A percentile compares a stretch with the other conserved stretches of the same genome.
phyloP scores from a whole-genome alignment of 2,329 filamentous ascomycete genomes.

The Leptographium procerum region DNA sequence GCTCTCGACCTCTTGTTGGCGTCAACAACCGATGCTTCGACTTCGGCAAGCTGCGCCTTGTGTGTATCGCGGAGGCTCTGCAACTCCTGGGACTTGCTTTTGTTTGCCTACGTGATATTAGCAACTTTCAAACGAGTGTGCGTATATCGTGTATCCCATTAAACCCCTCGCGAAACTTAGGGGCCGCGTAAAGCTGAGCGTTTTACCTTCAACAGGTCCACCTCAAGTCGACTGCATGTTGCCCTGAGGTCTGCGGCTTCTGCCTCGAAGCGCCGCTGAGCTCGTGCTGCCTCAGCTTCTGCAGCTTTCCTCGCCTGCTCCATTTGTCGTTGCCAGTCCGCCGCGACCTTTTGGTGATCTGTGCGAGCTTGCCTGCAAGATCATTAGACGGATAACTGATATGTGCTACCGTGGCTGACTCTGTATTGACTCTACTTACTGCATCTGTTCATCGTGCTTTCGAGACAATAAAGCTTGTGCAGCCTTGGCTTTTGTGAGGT shows the following conservation, averaged over 20 bases:
- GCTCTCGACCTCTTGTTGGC: constrained; percentile 15
- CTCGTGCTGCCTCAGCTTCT: constrained; percentile 37
- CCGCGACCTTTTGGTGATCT: constrained; percentile 15
- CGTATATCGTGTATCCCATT: too few species aligned
- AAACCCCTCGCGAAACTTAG: too few species aligned
- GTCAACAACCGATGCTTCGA: constrained; percentile 8
- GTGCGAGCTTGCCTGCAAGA: constrained; percentile 4
- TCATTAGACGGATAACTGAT: neutral
- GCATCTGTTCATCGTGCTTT: constrained; percentile 55
- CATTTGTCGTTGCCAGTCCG: constrained; percentile 9
- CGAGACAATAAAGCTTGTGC: constrained; percentile 32
- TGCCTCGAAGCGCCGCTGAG: constrained; percentile 40
- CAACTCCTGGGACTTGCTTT: constrained; percentile 48
- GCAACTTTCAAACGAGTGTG: too few species aligned
- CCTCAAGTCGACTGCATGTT: constrained; percentile 49
- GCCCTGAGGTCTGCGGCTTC: constrained; percentile 53
- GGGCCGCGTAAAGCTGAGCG: neutral
- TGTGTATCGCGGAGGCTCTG: constrained; percentile 43
- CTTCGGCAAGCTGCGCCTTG: constrained; percentile 25
- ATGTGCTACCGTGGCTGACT: neutral
- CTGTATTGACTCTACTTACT: constrained; percentile 6
- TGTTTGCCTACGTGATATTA: constrained; percentile 34
- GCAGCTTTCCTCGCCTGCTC: constrained; percentile 35
- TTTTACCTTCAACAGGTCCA: constrained; percentile 47
- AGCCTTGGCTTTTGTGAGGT: constrained; percentile 32